Base-by-base conservation (phyloP, 257 asterid species). In the Primulina eburnea region DNA sequence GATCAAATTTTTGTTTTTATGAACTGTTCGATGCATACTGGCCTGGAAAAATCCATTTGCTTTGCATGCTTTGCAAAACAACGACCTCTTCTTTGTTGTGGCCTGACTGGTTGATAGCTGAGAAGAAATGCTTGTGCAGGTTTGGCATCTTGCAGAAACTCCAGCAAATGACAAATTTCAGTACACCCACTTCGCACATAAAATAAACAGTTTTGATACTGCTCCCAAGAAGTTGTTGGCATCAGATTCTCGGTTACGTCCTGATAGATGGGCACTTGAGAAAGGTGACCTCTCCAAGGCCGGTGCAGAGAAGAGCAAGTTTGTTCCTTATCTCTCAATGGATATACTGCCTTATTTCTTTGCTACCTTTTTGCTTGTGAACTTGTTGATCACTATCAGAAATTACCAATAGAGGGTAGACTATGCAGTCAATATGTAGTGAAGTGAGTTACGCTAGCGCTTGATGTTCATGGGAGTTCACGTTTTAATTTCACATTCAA, bases 231-330 rank as follows among this genome's bases (percentile, higher is more conserved):
- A 91, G 84, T 67, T 94, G 79, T 75, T 94, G 76, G 75, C 95
- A 47, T 91, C 98, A 21, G 99, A 94, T 88, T 94, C 99, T 70
- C 96, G 99, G 63, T 77, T 94, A 73, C 98, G 99, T 55, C 98
- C 98, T 65, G 98, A 91, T 81, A 84, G 99, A 79, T 87, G 74
- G 73, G 98, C 97, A 65, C 97, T 94, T 76, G 99, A 94, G 90
- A 86, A 88, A 76, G 98, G 98, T 61, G 99, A 94, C 79, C 73
- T 91, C 33, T 74, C 97, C 68, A 94, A 85, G 82, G 95, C 98
- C 74, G 96, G 99, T 62, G 64, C 90, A 38, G 93, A 85, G 71
- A 94, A 94, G 76, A 89, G 93, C 99, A 90, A 95, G 99, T 94
- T 35, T n/a, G 18, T 76, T 55, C 75, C 79, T 74, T 16, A 21